These are phyloP conservation scores for Fomes fomentarius DNA, from an alignment of 1,284 basidiomycete species.

Conservation along the genomic window DNA sequence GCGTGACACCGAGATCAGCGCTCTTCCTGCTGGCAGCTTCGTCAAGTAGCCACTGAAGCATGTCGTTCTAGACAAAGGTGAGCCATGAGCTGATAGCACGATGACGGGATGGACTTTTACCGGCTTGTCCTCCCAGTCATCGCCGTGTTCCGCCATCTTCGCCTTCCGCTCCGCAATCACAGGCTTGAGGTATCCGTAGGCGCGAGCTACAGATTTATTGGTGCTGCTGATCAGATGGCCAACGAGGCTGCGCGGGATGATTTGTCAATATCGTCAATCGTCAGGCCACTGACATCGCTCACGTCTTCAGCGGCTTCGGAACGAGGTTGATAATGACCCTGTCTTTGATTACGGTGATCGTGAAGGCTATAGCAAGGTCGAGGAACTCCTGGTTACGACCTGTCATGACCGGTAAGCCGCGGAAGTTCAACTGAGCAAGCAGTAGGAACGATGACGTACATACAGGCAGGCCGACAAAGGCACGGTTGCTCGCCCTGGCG, in stretches of 20 bases:
- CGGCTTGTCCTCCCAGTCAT: slow-evolving; percentile 39
- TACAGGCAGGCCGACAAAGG: slow-evolving; percentile 31
- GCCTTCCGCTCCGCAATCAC: slow-evolving; percentile 38
- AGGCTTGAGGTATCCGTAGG: slow-evolving; percentile 6
- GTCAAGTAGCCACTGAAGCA: slow-evolving; percentile 33
- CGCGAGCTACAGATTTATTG: not conserved
- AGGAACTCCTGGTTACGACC: slow-evolving; percentile 28
- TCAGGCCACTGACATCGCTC: not conserved
- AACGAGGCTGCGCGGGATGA: slow-evolving; percentile 7
- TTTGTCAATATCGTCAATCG: too few relatives aligned
- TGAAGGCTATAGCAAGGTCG: slow-evolving; percentile 16
- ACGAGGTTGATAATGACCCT: slow-evolving; percentile 23
- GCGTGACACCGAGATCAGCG: slow-evolving; percentile 21
- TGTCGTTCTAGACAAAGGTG: slow-evolving; percentile 24
- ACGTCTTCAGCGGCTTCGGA: slow-evolving; percentile 34
- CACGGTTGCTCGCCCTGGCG: slow-evolving; percentile 27
- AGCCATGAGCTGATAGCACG: not conserved
- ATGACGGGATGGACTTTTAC: slow-evolving; percentile 21
- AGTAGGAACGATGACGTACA: slow-evolving; percentile 15
- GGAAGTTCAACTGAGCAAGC: too few relatives aligned
- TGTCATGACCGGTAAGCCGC: too few relatives aligned
- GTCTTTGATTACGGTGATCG: slow-evolving; percentile 4
- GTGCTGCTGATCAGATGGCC: slow-evolving; percentile 8
- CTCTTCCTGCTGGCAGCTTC: slow-evolving; percentile 18
- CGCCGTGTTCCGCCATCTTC: slow-evolving; percentile 34